A percentile compares a stretch with the other conserved stretches of the same genome.
Conservation (phyloP, 1,139 yeast genomes). For the Yamadazyma pseudoaaseri region DNA sequence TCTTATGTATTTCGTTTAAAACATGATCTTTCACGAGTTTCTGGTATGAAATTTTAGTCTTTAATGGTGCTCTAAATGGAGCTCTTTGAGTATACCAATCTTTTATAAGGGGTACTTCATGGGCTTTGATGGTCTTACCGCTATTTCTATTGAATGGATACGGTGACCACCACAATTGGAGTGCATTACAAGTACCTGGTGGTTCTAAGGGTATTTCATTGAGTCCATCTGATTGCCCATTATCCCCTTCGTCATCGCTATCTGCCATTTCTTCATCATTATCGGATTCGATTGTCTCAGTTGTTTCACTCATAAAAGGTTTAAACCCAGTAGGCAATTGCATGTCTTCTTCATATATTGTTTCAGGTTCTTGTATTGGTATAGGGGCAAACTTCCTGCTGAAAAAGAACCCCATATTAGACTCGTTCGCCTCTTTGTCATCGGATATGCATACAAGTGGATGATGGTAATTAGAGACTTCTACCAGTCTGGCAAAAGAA, state of each 20-base stretch:
- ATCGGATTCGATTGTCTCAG: conserved; percentile 18
- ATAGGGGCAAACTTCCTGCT: conserved; percentile 12
- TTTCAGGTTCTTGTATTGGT: conserved; percentile 9
- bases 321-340: conserved; percentile 10
- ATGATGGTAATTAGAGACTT: conserved; percentile 58
- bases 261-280: conserved; percentile 20
- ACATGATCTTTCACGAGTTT: conserved; percentile 76
- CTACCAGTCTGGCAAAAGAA: conserved; percentile 68
- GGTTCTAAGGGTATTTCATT: conserved; percentile 26
- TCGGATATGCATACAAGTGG: conserved; percentile 51
- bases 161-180: conserved; percentile 76
- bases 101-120: conserved; percentile 85
- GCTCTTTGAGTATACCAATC: conserved; percentile 79
- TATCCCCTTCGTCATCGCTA: conserved; percentile 5
- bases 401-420: conserved; percentile 24
- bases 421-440: conserved; percentile 38
- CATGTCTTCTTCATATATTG: conserved; percentile 9
- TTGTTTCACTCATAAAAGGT: conserved; percentile 11
- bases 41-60: conserved; percentile 84
- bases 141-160: conserved; percentile 77
- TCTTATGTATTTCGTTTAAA: conserved; percentile 63
- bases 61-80: conserved; percentile 57
- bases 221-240: neutral
- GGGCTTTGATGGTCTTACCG: conserved; percentile 76
- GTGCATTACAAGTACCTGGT: conserved; percentile 52